Evolutionary conservation across 352 stramenopile species (phyloP).

Genomic region (Phytophthora vignae): DNA sequence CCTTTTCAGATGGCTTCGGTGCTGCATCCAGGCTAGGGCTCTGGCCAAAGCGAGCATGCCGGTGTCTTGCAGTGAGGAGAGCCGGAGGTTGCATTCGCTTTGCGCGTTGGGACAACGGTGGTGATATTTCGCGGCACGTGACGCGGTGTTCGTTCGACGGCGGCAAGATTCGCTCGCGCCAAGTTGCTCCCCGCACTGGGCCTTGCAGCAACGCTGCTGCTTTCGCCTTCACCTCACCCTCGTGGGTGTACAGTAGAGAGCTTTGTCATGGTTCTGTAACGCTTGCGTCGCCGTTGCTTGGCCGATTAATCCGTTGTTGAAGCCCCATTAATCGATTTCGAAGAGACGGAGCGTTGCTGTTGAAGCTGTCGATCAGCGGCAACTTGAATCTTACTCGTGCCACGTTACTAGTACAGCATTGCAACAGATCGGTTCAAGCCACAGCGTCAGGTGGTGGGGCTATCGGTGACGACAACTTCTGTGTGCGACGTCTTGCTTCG

Average conservation of each 20-base stretch:
- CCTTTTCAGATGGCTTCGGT: constrained; percentile 14
- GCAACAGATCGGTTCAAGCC: constrained; percentile 24
- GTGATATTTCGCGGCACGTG: constrained; percentile 13
- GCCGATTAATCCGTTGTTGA: constrained; percentile 26
- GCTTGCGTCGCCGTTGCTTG: background rate
- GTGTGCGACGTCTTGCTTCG: constrained; percentile 4
- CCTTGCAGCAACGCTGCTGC: background rate
- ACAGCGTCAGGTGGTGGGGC: background rate
- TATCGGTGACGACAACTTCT: constrained; percentile 2
- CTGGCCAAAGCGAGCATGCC: background rate
- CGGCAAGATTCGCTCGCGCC: constrained; percentile 3
- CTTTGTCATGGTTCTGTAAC: background rate
- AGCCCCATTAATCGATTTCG: constrained; percentile 29
- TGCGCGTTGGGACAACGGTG: constrained; percentile 8
- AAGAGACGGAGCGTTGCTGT: constrained; percentile 30
- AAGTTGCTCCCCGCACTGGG: background rate
- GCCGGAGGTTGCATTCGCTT: constrained; percentile 21
- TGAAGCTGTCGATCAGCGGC: constrained; percentile 31
- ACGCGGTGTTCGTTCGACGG: constrained; percentile 2
- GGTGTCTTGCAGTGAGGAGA: constrained; percentile 14
- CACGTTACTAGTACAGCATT: constrained; percentile 21
- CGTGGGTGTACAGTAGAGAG: background rate
- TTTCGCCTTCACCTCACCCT: background rate
- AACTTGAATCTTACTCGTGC: constrained; percentile 22
- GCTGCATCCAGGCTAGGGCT: background rate